These are phyloP conservation scores for Neopestalotiopsis sp. DNA, from an alignment of 2,329 filamentous ascomycete genomes.

Conservation along the genomic window DNA sequence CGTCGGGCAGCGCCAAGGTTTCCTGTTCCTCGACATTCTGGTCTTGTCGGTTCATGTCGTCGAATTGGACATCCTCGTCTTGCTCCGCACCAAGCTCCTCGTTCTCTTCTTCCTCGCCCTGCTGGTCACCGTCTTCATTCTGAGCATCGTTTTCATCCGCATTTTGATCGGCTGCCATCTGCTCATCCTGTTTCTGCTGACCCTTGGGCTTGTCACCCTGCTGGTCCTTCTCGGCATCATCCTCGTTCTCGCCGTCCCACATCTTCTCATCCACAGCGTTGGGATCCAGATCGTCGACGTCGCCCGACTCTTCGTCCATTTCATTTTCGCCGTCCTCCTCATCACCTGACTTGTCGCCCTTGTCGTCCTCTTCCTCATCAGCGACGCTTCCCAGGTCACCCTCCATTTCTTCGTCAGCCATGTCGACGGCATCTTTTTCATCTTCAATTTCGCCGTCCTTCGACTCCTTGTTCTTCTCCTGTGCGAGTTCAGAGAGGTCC, in stretches of 20 bases:
- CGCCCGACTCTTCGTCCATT: conserved; percentile 87
- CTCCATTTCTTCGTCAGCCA: conserved; percentile 90
- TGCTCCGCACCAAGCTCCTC: conserved; percentile 67
- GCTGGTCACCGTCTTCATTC: conserved; percentile 41
- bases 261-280: conserved; percentile 96
- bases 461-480: conserved; percentile 74
- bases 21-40: conserved; percentile 83
- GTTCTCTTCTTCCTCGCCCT: conserved; percentile 55
- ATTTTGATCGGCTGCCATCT: conserved; percentile 55
- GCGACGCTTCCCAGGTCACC: conserved; percentile 76
- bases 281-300: conserved; percentile 89
- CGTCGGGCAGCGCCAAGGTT: conserved; percentile 82
- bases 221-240: conserved; percentile 83
- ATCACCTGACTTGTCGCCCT: conserved; percentile 65
- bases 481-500: conserved; percentile 87
- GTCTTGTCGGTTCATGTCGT: conserved; percentile 66
- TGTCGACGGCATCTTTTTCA: conserved; percentile 86
- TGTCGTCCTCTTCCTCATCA: conserved; percentile 64
- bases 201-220: conserved; percentile 75
- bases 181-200: conserved; percentile 68
- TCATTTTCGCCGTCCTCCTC: conserved; percentile 72
- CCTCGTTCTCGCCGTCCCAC: conserved; percentile 88
- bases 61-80: conserved; percentile 59
- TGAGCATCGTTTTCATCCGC: conserved; percentile 65
- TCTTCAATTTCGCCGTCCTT: conserved; percentile 69